Percentiles rank a stretch among this genome's conserved stretches.
Conservation (phyloP, 1,139 yeast genomes). For the Taiozyma sp. region DNA sequence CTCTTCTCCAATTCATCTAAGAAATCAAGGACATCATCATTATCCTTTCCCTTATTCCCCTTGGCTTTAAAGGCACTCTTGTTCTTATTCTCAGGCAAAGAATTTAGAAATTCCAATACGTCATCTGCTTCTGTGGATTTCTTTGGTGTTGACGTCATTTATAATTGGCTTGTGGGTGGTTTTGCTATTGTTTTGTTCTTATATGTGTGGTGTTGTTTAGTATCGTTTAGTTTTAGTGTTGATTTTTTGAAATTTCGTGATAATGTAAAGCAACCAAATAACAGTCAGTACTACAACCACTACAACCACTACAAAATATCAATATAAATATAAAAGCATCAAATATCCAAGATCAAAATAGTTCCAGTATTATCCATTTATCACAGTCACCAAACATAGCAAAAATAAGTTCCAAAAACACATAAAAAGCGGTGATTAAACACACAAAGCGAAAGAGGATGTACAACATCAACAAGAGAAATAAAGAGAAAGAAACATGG, state of each 20-base stretch:
- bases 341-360: background rate
- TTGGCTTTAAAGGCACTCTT: conserved; percentile 18
- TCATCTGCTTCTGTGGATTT: conserved; percentile 58
- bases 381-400: background rate
- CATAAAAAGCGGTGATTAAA: too few species aligned
- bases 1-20: conserved; percentile 70
- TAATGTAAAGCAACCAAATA: too few species aligned
- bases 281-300: too few species aligned
- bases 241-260: too few species aligned
- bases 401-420: background rate
- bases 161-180: background rate
- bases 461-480: background rate
- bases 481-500: background rate
- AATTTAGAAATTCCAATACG: conserved; percentile 84
- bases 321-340: background rate
- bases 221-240: too few species aligned
- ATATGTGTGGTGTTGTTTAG: background rate
- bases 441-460: background rate
- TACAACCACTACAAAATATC: background rate
- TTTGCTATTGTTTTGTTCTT: background rate
- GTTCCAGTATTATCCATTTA: background rate
- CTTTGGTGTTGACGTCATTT: conserved; percentile 21
- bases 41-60: conserved; percentile 35
- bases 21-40: conserved; percentile 80
- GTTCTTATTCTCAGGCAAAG: conserved; percentile 65